Evolutionary conservation across 345 rosid genomes (phyloP), one percentile per base, ranked within the genome.

Genomic region (Brassica cretica): DNA sequence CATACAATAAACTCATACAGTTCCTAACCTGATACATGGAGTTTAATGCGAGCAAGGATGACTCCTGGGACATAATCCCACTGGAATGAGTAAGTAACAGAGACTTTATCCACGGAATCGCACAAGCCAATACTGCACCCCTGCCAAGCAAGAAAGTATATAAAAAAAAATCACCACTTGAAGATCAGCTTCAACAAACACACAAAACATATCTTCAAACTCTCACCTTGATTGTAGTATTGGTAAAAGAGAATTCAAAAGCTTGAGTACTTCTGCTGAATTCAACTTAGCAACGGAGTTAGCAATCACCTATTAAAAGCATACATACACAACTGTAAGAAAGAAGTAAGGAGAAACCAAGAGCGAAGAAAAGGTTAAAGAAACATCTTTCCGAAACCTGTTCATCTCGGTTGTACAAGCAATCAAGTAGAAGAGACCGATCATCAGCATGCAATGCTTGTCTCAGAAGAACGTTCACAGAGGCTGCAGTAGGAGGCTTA

Each of bases 401-500:
- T 27, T 93, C 87, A 46, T 96, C 90, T 84, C 87, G 91, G 35
- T 88, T 93, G 76, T 93, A 91, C 77, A 96, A 86, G 87, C 99
- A 96, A 74, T 96, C 97, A 5, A 93, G 82, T 49, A 96, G 79
- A 79, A 96, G 98, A 6, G 93, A 83, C 3, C 89, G 93, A 71
- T 95, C 98, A 79, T 90, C 94, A 55, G 97, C 97, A 74, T 82
- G 89, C 25, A 95, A 75, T 4, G 99, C 99, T 81, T 96, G 97
- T 83, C 85, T 96, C 46, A 93, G 89, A 78, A 96, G 86, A 88
- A 93, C 79, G 68, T 82, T 80, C 53, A 96, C 90, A 0, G 99
- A 96, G 37, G 94, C 92, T 1, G 98, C 98, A n/a, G 88, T 90
- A 21, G 98, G 95, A 77, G 91, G 92, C 84, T 87, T 91, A 72